Evolutionary conservation across 73 alveolate genomes (phyloP).

Genomic region (Effrenium voratum): DNA sequence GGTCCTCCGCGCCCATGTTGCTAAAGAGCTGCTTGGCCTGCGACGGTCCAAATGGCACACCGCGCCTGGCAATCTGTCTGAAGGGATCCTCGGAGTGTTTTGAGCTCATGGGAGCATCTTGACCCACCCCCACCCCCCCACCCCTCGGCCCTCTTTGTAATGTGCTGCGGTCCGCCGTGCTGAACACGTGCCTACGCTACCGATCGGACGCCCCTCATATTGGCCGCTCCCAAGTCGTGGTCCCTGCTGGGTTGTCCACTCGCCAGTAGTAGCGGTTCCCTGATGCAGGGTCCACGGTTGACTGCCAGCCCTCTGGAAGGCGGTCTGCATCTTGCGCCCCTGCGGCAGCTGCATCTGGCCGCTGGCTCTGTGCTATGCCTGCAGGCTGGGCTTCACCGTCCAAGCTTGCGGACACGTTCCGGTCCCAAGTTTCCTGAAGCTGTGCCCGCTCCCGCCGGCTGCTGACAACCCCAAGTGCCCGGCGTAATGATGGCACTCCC

Average conservation of each 20-base stretch:
- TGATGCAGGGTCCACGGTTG: not conserved
- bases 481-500: not conserved
- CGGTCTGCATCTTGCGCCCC: not conserved
- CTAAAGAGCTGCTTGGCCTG: conserved; percentile 65
- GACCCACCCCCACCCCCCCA: no score
- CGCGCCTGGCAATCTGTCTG: no score
- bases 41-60: no score
- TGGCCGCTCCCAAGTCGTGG: conserved; percentile 45
- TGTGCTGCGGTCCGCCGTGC: no score
- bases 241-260: not conserved
- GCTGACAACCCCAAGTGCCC: not conserved
- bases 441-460: not conserved
- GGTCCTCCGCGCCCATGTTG: conserved; percentile 73
- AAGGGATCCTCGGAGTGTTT: no score
- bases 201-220: no score
- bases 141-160: no score
- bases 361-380: not conserved
- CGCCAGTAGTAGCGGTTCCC: conserved; percentile 18
- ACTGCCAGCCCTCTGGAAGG: conserved; percentile 15
- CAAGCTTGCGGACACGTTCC: not conserved
- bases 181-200: no score
- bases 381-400: not conserved
- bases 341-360: not conserved
- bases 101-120: no score
- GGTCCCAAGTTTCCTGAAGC: not conserved